Conservation (phyloP, 805 yeast genomes). For the Blastobotrys parvus region DNA sequence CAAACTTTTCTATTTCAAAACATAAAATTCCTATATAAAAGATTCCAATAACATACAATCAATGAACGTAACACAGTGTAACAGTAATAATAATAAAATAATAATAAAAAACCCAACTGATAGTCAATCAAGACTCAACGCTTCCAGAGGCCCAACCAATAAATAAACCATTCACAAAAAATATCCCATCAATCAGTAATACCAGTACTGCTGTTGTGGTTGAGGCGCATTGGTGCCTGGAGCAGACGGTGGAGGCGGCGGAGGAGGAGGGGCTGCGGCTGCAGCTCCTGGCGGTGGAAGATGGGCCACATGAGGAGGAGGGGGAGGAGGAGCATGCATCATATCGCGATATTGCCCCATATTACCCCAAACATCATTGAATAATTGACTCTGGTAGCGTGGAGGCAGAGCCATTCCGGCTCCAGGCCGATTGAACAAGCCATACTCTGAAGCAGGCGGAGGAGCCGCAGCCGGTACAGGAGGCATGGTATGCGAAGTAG, state of each 20-base stretch:
- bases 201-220: constrained; percentile 1
- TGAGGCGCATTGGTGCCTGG: neutral
- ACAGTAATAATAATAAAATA: no score
- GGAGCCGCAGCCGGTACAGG: constrained; percentile 1
- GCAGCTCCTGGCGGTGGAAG: neutral
- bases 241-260: constrained; percentile 2
- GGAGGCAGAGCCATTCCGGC: constrained; percentile 2
- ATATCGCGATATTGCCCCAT: no score
- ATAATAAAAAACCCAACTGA: no score
- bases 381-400: neutral
- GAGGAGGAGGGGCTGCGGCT: neutral
- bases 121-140: no score
- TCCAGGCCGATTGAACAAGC: constrained; percentile 1
- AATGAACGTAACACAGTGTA: no score
- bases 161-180: no score
- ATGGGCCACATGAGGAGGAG: no score
- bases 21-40: no score
- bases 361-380: neutral
- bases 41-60: no score
- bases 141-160: no score
- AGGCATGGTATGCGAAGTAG: neutral
- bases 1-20: no score
- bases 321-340: no score
- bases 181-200: neutral
- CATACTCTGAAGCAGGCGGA: constrained; percentile 1